Conservation (phyloP, 805 yeast species). For the Scheffersomyces spartinae region DNA sequence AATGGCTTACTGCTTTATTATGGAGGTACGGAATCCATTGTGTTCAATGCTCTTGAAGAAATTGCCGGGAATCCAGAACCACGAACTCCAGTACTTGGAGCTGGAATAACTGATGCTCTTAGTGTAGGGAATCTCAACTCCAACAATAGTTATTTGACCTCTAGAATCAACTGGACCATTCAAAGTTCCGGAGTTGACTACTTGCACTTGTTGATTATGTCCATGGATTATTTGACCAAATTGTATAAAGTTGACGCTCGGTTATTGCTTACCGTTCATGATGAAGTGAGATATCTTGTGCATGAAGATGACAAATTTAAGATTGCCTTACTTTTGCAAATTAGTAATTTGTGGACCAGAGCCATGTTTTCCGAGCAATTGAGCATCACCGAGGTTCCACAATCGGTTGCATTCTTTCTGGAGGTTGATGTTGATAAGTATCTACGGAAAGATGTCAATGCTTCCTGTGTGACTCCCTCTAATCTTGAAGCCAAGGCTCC, state of each 20-base stretch:
- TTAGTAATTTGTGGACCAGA: conserved; percentile 91
- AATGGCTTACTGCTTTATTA: conserved; percentile 46
- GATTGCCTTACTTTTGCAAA: conserved; percentile 75
- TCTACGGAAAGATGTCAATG: conserved; percentile 82
- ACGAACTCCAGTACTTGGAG: conserved; percentile 84
- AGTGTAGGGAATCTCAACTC: conserved; percentile 50
- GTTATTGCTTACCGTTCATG: conserved; percentile 82
- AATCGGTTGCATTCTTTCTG: conserved; percentile 90
- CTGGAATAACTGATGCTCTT: conserved; percentile 83
- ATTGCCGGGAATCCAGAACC: conserved; percentile 78
- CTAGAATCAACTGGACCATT: conserved; percentile 94
- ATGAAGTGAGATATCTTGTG: conserved; percentile 77
- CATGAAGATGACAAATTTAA: conserved; percentile 63
- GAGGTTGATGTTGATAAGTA: conserved; percentile 86
- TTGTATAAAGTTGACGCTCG: conserved; percentile 64
- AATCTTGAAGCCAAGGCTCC: conserved; percentile 51
- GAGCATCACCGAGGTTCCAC: conserved; percentile 85
- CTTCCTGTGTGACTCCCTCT: conserved; percentile 88
- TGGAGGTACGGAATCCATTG: conserved; percentile 91
- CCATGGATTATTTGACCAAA: conserved; percentile 74
- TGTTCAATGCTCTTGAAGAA: conserved; percentile 79
- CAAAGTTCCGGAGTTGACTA: conserved; percentile 98
- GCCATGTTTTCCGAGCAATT: conserved; percentile 89
- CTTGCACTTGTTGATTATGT: conserved; percentile 67
- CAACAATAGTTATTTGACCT: conserved; percentile 62